Percentiles rank a stretch among this genome's conserved stretches.
phyloP scores from a whole-genome alignment of 2,329 filamentous ascomycete genomes.

The Xylariomycetidae sp. region DNA sequence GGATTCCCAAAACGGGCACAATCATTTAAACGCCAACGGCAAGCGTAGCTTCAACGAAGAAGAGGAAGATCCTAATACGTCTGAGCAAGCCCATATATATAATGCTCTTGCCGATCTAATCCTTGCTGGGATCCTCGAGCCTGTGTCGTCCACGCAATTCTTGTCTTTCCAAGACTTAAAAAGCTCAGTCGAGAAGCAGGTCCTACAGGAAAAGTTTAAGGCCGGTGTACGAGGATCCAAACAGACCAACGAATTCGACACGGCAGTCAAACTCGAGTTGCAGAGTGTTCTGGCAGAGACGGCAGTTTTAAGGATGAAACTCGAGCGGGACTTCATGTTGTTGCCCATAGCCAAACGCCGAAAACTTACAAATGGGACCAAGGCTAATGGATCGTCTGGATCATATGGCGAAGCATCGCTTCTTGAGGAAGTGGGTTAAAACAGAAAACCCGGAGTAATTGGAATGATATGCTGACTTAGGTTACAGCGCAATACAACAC shows the following conservation, averaged over 20 bases:
- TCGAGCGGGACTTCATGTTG: conserved; percentile 16
- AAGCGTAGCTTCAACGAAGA: conserved; percentile 30
- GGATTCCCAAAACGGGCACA: conserved; percentile 1
- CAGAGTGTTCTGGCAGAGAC: conserved; percentile 19
- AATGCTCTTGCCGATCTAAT: conserved; percentile 51
- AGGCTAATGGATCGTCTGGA: conserved; percentile 32
- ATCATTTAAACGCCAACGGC: conserved; percentile 16
- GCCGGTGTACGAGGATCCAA: conserved; percentile 58
- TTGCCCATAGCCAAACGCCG: conserved; percentile 42
- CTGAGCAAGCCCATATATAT: too few species aligned
- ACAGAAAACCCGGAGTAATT: too few species aligned
- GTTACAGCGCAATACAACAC: conserved; percentile 62
- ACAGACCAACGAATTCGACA: conserved; percentile 57
- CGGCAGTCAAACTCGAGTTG: conserved; percentile 17
- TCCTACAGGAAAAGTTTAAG: conserved; percentile 51
- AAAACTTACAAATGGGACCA: conserved; percentile 47
- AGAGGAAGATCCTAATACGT: conserved; percentile 8
- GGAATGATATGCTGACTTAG: too few species aligned
- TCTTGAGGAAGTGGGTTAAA: conserved; percentile 48
- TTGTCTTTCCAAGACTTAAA: conserved; percentile 57
- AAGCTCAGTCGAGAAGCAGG: conserved; percentile 58
- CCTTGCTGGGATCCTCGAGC: conserved; percentile 62
- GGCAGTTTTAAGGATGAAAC: conserved; percentile 20
- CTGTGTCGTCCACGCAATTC: conserved; percentile 53
- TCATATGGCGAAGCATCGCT: conserved; percentile 37